Conservation (phyloP, 2,329 filamentous ascomycete genomes). For the Emericellopsis cladophorae region DNA sequence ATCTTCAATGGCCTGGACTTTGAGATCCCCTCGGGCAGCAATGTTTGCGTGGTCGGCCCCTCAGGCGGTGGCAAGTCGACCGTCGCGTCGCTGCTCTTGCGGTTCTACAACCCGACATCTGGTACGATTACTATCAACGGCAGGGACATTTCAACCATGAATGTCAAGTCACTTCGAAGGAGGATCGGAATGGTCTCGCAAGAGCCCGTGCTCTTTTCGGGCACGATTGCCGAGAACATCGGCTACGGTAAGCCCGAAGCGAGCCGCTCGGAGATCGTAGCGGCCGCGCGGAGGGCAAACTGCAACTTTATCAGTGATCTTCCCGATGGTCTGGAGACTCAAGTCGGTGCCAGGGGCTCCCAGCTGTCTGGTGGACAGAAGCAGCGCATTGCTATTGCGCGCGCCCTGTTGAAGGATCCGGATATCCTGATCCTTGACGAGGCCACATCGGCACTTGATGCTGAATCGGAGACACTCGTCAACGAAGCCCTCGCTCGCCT, state of each 20-base stretch:
- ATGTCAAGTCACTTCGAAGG: conserved; percentile 81
- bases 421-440: conserved; percentile 96
- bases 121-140: conserved; percentile 77
- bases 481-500: conserved; percentile 78
- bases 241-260: conserved; percentile 78
- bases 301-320: conserved; percentile 96
- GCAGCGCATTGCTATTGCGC: conserved; percentile 92
- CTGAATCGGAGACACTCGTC: conserved; percentile 91
- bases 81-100: conserved; percentile 77
- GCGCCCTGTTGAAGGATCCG: conserved; percentile 86
- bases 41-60: conserved; percentile 92
- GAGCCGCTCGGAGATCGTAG: conserved; percentile 66
- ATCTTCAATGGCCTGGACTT: conserved; percentile 89
- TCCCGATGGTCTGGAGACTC: conserved; percentile 87
- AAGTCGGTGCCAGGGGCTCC: conserved; percentile 81
- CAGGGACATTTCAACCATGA: conserved; percentile 72
- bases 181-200: conserved; percentile 93
- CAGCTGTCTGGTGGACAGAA: conserved; percentile 95
- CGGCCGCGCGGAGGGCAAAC: conserved; percentile 82
- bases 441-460: conserved; percentile 88
- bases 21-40: conserved; percentile 82
- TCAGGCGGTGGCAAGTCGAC: conserved; percentile 96
- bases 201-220: conserved; percentile 85
- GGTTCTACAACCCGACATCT: conserved; percentile 76
- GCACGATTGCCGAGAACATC: conserved; percentile 79